phyloP scores from a whole-genome alignment of 2,329 filamentous ascomycete genomes.

The Ilyonectria robusta region DNA sequence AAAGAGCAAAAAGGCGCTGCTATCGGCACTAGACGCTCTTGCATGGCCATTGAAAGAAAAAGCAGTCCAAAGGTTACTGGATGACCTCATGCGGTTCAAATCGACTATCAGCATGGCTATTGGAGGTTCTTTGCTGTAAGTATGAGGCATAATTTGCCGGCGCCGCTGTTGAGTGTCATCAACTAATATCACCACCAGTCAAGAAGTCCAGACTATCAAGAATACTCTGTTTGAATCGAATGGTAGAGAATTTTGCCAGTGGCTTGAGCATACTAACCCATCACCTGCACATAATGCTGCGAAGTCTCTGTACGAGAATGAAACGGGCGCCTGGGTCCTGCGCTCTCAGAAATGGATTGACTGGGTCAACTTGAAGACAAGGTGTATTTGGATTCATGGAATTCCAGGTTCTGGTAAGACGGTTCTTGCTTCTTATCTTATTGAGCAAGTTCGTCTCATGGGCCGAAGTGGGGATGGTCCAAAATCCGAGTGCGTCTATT shows the following conservation, averaged over 20 bases:
- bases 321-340: not conserved
- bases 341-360: not conserved
- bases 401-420: conserved; percentile 15
- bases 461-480: not conserved
- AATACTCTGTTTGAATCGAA: conserved; percentile 1
- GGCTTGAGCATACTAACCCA: conserved; percentile 9
- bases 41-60: conserved; percentile 12
- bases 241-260: not conserved
- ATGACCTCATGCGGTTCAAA: conserved; percentile 9
- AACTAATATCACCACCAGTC: not conserved
- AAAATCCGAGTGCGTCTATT: not conserved
- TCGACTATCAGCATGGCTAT: conserved; percentile 12
- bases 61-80: not conserved
- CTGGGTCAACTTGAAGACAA: conserved; percentile 3
- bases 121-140: conserved; percentile 1
- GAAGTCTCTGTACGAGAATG: not conserved
- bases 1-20: not conserved
- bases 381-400: conserved; percentile 17
- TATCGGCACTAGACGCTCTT: not conserved
- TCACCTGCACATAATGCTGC: conserved; percentile 1
- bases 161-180: not conserved
- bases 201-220: conserved; percentile 3
- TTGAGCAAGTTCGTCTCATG: not conserved
- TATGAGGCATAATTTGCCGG: not conserved
- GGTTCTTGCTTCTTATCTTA: conserved; percentile 3